Conservation (phyloP, 2,329 filamentous ascomycete species). For the Drechslerella stenobrocha region DNA sequence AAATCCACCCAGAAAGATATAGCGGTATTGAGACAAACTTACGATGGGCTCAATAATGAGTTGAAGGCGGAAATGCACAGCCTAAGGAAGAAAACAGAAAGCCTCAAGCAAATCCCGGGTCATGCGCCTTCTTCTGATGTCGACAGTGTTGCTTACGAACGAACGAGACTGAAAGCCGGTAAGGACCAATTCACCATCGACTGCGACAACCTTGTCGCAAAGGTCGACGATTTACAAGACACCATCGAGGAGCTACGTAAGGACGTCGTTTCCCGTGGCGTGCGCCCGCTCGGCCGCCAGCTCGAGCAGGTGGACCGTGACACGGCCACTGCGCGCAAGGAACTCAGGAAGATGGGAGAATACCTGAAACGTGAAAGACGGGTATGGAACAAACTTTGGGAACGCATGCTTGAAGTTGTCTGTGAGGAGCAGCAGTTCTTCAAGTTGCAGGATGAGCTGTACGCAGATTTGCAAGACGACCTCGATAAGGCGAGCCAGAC, state of each 20-base stretch:
- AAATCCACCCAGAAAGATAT: constrained; percentile 41
- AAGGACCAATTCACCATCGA: constrained; percentile 85
- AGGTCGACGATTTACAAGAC: constrained; percentile 97
- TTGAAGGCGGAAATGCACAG: constrained; percentile 31
- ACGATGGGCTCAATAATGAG: constrained; percentile 32
- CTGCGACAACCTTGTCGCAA: constrained; percentile 84
- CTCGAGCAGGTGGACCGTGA: constrained; percentile 88
- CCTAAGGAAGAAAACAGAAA: constrained; percentile 28
- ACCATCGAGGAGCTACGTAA: constrained; percentile 94
- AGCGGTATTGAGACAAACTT: constrained; percentile 37
- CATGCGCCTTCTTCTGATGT: constrained; percentile 66
- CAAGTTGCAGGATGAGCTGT: constrained; percentile 92
- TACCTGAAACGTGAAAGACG: constrained; percentile 90
- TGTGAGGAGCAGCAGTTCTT: constrained; percentile 94
- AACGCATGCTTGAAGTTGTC: constrained; percentile 92
- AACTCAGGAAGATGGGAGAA: constrained; percentile 91
- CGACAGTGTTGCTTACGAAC: constrained; percentile 72
- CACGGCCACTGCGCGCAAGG: constrained; percentile 75
- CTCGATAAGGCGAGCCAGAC: constrained; percentile 92
- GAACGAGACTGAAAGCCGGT: constrained; percentile 66
- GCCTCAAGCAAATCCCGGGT: constrained; percentile 18
- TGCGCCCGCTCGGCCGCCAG: constrained; percentile 85
- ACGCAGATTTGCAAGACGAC: constrained; percentile 89
- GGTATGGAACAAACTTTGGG: constrained; percentile 98
- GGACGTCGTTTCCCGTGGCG: constrained; percentile 89